Evolutionary conservation across 2,329 filamentous ascomycete species (phyloP).

Genomic region (Hymenoscyphus albidus): DNA sequence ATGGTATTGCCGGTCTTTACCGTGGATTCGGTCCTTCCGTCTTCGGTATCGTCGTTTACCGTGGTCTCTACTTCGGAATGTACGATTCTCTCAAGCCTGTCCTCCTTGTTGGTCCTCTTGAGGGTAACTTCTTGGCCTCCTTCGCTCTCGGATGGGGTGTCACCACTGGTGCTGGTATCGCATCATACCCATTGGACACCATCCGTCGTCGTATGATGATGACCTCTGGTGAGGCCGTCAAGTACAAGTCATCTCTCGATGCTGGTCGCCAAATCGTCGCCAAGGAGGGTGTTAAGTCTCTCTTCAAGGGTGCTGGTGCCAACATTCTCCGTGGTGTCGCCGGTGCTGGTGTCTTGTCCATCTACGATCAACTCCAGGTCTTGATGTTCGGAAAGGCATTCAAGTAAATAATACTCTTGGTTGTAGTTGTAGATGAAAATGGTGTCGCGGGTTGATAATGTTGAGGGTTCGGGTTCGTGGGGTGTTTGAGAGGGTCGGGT

Average conservation of each 20-base stretch:
- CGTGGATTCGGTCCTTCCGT: slow-evolving; percentile 99
- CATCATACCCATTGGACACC: slow-evolving; percentile 99
- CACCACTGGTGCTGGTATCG: slow-evolving; percentile 99
- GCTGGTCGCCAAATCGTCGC: slow-evolving; percentile 94
- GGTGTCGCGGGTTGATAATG: slow-evolving; percentile 14
- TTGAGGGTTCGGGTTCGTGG: slow-evolving; percentile 14
- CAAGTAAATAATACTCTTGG: slow-evolving; percentile 52
- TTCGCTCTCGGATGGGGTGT: slow-evolving; percentile 98
- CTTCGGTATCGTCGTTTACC: slow-evolving; percentile 98
- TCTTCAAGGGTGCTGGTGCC: slow-evolving; percentile 99
- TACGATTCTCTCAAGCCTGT: slow-evolving; percentile 99
- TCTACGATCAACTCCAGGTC: slow-evolving; percentile 99
- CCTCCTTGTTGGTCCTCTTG: slow-evolving; percentile 82
- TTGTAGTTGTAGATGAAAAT: slow-evolving; percentile 29
- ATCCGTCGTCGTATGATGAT: slow-evolving; percentile 99
- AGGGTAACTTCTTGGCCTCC: slow-evolving; percentile 99
- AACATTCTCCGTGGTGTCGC: slow-evolving; percentile 99
- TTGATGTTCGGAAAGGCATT: slow-evolving; percentile 99
- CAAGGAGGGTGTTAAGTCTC: slow-evolving; percentile 95
- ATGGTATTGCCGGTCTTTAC: slow-evolving; percentile 99
- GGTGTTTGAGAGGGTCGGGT: slow-evolving; percentile 22
- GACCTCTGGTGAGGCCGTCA: slow-evolving; percentile 96
- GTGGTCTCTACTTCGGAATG: slow-evolving; percentile 99
- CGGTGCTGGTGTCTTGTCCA: slow-evolving; percentile 99
- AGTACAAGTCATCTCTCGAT: slow-evolving; percentile 97